These are phyloP conservation scores for Bothriochloa decipiens DNA, from an alignment of 176 grass and related monocot species.

Conservation along the genomic window DNA sequence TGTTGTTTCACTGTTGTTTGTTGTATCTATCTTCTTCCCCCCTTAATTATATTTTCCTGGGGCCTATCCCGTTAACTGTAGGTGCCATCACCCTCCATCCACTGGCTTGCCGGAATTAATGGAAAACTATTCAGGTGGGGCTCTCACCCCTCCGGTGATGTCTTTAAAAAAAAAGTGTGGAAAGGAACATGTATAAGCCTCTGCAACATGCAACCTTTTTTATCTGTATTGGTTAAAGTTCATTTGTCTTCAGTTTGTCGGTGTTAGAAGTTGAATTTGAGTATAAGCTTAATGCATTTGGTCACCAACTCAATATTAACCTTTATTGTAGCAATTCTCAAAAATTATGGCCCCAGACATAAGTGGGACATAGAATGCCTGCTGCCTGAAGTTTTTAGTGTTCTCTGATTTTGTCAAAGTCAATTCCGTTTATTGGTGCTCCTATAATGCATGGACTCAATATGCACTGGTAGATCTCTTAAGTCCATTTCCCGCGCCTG, in stretches of 20 bases:
- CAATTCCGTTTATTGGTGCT: background rate
- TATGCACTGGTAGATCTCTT: background rate
- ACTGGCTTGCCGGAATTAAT: too few species aligned
- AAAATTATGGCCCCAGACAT: background rate
- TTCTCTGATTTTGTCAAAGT: background rate
- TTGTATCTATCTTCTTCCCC: too few species aligned
- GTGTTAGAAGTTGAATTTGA: background rate
- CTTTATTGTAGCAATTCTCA: background rate
- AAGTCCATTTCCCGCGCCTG: background rate
- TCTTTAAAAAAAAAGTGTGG: too few species aligned
- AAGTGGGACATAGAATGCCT: background rate
- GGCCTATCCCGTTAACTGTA: too few species aligned
- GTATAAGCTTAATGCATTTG: background rate
- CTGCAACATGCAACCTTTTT: background rate
- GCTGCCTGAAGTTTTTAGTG: background rate
- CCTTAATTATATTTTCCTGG: too few species aligned
- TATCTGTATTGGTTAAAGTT: too few species aligned
- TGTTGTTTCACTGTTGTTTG: too few species aligned
- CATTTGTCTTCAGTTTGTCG: too few species aligned
- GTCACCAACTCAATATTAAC: background rate
- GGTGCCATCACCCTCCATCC: too few species aligned
- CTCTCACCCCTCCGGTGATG: too few species aligned
- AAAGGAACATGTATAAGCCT: background rate
- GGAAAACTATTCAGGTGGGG: too few species aligned
- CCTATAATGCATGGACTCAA: background rate